Base-by-base conservation (phyloP, 2,329 filamentous ascomycete genomes). In the Geosmithia morbida region DNA sequence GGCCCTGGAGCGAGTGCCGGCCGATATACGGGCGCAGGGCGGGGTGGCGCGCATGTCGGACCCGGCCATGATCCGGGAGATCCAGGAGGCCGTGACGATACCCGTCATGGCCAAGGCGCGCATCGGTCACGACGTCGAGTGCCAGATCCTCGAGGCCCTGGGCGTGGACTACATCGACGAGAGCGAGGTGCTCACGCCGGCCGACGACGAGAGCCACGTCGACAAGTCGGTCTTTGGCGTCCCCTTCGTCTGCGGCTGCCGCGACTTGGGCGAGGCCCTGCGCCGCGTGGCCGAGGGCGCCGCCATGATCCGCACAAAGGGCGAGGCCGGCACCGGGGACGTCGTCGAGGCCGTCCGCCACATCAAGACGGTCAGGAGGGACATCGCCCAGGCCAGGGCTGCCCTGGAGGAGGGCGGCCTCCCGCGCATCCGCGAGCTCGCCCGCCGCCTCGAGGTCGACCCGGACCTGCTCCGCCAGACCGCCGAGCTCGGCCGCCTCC, bases 51-150 rank as follows among this genome's bases (percentile, higher is more conserved):
- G 92, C 66, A 98, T 98, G 92, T 92, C 85, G 2, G 90, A 97
- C 69, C 92, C 92, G 2, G 71, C 76, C 57, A 86, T 96, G 78
- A 97, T 97, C 75, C 84, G 85, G 68, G 86, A 89, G 66, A 97
- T 98, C 64, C 94, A 96, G 80, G 79, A 75, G 2, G 82, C 88
- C 41, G 92, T 97, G 44, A 97, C 90, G 47, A 96, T 97, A 58
- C 92, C 92, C 57, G 92, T 98, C 66, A 97, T 98, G 92, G 92
- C 92, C 53, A 98, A 98, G 72, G 90, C 90, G 20, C 80, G 92
- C 61, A 98, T 97, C 62, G 92, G 92, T 39, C 92, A 98, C 70
- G 89, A 96, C 56, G 90, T 96, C 58, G 92, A 98, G 72, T 96
- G 89, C 71, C 90, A 90, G 82, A 94, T 98, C 68, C 85, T 98